Base-by-base conservation (phyloP, 345 rosid genomes). In the Luvunga scandens region DNA sequence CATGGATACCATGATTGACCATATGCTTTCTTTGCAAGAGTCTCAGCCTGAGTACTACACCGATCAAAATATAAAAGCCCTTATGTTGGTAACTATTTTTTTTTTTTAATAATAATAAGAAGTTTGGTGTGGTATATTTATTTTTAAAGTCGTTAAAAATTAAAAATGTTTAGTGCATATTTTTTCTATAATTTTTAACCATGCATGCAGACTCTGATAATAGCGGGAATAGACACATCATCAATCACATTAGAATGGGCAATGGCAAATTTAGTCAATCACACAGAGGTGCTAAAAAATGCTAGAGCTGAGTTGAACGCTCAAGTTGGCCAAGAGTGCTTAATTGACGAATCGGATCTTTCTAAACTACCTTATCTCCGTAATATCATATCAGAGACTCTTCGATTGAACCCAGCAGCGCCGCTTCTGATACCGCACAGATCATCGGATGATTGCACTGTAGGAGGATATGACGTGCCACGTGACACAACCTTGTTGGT, bases 171-270 rank as follows among this genome's bases (percentile, higher is more conserved):
- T 39, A 8, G 42, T 38, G 9, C 9, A 9, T 39, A 42, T 42
- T 42, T 12, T 3, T 0, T 12, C 14, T 10, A 42, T 42, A 42
- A 12, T 12, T 42, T 42, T 42, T 42, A 42, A 12, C 48, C 12
- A 2, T 19, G 42, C 36, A 19, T 13, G 73, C 66, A 86, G 91
- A 56, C 69, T 9, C 81, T 87, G 72, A 31, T 90, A 63, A 30
- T 84, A 2, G 91, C 87, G 0, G 91, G 92, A 21, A 85, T 90
- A 0, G 89, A 88, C 24, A 85, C 92, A 0, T 14, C 86, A 5
- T 69, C 89, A 6, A 77, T 89, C 34, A 89, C 93, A 2, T 22
- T 91, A 57, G 90, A 86, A 79, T 89, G 94, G 94, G 90, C 89
- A 18, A 81, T 91, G 89, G 34, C 90, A 3, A 81, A 69, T 66